Percentiles rank a stretch among this genome's conserved stretches.
These are phyloP conservation scores for Narthecium ossifragum DNA, from an alignment of 106 monocot genomes.

Conservation along the genomic window DNA sequence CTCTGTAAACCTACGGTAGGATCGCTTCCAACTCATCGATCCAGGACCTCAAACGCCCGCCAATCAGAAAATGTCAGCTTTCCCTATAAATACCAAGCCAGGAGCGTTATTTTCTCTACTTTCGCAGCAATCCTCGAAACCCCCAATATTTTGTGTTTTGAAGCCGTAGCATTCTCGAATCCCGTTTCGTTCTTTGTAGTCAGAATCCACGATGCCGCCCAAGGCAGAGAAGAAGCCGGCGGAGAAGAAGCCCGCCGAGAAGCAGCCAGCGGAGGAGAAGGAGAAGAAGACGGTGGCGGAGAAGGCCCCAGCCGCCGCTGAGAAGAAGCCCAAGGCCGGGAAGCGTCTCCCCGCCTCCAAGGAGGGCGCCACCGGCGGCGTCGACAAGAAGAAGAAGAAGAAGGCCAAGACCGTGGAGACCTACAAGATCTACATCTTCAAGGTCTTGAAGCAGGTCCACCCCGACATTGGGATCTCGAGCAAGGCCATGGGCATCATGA, in stretches of 20 bases:
- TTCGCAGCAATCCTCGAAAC: neutral
- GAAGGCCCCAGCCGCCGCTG: slow-evolving; percentile 11
- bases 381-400: slow-evolving; percentile 37
- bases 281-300: too few species aligned
- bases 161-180: too few species aligned
- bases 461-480: slow-evolving; percentile 93
- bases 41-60: neutral
- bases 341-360: slow-evolving; percentile 29
- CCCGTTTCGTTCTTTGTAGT: neutral
- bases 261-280: slow-evolving; percentile 22
- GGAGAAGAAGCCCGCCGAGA: slow-evolving; percentile 37
- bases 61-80: neutral
- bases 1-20: neutral
- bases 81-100: neutral
- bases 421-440: slow-evolving; percentile 99
- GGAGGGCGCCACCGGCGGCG: slow-evolving; percentile 5
- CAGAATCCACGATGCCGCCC: slow-evolving; percentile 5
- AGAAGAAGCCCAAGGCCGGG: slow-evolving; percentile 37
- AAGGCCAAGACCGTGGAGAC: slow-evolving; percentile 58
- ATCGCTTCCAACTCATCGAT: slow-evolving; percentile 1
- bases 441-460: slow-evolving; percentile 96
- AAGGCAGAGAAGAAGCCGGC: slow-evolving; percentile 42
- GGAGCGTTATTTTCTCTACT: too few species aligned
- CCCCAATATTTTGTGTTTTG: neutral
- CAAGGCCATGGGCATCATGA: slow-evolving; percentile 99